Evolutionary conservation across 208 protist species (phyloP), one percentile per base, ranked within the genome.

Genomic region (Phytomonas francai): DNA sequence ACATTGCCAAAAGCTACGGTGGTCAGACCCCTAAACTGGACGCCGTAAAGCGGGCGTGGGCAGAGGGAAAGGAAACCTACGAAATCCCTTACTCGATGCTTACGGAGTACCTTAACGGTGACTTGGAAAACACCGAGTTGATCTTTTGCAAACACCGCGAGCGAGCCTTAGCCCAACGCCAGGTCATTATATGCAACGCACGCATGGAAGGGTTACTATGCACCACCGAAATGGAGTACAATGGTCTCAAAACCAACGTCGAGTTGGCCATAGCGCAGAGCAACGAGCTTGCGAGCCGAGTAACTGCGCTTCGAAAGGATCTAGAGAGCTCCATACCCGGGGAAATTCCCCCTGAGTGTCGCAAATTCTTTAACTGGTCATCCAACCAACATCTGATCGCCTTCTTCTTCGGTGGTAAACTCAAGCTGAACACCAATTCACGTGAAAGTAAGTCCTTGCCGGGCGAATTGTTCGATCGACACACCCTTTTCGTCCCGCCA

Each of bases 141-240:
- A 92, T 97, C 65, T 97, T 94, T 72, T 81, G 87, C 72, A 93
- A 94, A 77, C 93, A 97, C 70, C 79, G 94, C 64, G 88, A 94
- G 73, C 78, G 85, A 12, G 83, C 88, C 9, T 69, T 94, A 27
- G 73, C 79, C 51, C 85, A 93, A 73, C 76, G 85, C 58, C 89
- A 95, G 77, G 79, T 81, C 51, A 89, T 93, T 57, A 86, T 97
- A 25, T 84, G 86, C 63, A 65, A 51, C 65, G 85, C 89, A 5
- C 90, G 91, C 60, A 97, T 96, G 93, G 89, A 97, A 67, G 86
- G 86, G 27, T 68, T 97, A 36, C 79, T 96, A 36, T 93, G 87
- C 73, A 97, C 91, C 16, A 94, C 93, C 2, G 90, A 96, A 71
- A 97, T 97, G 93, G 90, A 97, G 73, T 96, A 95, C 81, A 96